These are phyloP conservation scores for Aeminium ludgeri DNA, from an alignment of 495 filamentous ascomycete genomes.

Conservation along the genomic window DNA sequence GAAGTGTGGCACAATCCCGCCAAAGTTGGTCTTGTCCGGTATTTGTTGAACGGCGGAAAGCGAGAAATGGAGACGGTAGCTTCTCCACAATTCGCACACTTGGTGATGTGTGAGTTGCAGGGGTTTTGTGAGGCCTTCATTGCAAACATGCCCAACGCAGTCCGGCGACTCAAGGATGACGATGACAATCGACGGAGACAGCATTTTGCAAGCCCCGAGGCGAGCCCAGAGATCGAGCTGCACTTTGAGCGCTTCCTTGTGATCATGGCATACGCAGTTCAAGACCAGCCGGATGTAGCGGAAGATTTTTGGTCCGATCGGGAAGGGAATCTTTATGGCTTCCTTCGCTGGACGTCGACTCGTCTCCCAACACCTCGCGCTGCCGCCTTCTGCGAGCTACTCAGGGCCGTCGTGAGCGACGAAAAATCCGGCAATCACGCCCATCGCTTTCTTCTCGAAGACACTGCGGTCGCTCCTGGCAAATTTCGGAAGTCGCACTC, in stretches of 20 bases:
- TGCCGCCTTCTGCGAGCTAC: conserved; percentile 89
- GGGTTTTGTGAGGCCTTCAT: conserved; percentile 78
- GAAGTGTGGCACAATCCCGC: conserved; percentile 70
- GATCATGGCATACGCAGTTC: conserved; percentile 81
- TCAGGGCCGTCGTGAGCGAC: conserved; percentile 67
- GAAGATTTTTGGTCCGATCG: conserved; percentile 76
- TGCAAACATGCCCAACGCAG: conserved; percentile 80
- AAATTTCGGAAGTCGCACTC: conserved; percentile 64
- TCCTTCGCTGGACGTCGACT: conserved; percentile 86
- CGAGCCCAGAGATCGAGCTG: conserved; percentile 45
- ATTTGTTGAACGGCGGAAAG: conserved; percentile 35
- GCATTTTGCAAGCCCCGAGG: conserved; percentile 40
- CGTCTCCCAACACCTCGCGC: conserved; percentile 83
- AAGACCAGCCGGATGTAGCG: conserved; percentile 63
- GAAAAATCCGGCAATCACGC: conserved; percentile 62
- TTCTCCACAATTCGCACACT: conserved; percentile 43
- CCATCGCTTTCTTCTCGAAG: conserved; percentile 78
- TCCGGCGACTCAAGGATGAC: conserved; percentile 69
- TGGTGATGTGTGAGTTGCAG: conserved; percentile 67
- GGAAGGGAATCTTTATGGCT: conserved; percentile 80
- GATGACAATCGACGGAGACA: conserved; percentile 67
- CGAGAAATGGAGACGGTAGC: conserved; percentile 45
- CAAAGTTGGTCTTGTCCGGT: conserved; percentile 52
- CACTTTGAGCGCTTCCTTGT: conserved; percentile 81
- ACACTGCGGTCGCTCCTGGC: conserved; percentile 51